Conservation (phyloP, 1,284 basidiomycete species). For the Cryptococcus jaspeensis region DNA sequence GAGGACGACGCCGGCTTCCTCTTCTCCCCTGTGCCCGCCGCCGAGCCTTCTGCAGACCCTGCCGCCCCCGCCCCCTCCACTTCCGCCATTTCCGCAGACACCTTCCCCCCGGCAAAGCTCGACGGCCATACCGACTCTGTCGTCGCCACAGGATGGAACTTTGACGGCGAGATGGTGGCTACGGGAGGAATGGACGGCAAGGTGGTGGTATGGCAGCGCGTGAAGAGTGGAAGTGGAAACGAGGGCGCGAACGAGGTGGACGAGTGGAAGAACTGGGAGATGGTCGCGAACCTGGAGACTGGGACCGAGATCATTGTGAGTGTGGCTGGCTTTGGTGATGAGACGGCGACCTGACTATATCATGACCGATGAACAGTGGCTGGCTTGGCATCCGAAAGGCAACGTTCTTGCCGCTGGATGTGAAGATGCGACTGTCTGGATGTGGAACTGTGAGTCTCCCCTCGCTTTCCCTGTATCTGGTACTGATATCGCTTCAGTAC, state of each 20-base stretch:
- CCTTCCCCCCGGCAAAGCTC: constrained; percentile 75
- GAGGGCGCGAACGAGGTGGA: constrained; percentile 55
- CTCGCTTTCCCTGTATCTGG: not conserved
- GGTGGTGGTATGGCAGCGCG: constrained; percentile 84
- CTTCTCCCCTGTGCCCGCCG: constrained; percentile 56
- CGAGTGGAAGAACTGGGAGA: constrained; percentile 80
- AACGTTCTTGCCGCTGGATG: constrained; percentile 84
- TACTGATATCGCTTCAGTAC: constrained; percentile 60
- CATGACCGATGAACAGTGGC: constrained; percentile 64
- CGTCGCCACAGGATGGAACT: constrained; percentile 72
- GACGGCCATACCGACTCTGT: constrained; percentile 93
- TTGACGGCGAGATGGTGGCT: constrained; percentile 86
- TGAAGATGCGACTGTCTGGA: constrained; percentile 93
- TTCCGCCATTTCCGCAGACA: constrained; percentile 53
- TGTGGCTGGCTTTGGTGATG: constrained; percentile 10
- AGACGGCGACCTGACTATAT: constrained; percentile 33
- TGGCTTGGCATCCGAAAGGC: constrained; percentile 96
- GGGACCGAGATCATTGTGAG: constrained; percentile 91
- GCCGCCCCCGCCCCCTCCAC: constrained; percentile 5
- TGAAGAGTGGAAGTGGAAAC: constrained; percentile 40
- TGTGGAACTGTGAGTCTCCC: constrained; percentile 79
- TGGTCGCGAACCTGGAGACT: constrained; percentile 85
- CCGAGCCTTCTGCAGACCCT: not conserved
- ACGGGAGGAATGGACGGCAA: constrained; percentile 98
- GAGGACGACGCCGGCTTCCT: constrained; percentile 95